Base-by-base conservation (phyloP, 2,329 filamentous ascomycete genomes). In the Aspergillus caelatus region DNA sequence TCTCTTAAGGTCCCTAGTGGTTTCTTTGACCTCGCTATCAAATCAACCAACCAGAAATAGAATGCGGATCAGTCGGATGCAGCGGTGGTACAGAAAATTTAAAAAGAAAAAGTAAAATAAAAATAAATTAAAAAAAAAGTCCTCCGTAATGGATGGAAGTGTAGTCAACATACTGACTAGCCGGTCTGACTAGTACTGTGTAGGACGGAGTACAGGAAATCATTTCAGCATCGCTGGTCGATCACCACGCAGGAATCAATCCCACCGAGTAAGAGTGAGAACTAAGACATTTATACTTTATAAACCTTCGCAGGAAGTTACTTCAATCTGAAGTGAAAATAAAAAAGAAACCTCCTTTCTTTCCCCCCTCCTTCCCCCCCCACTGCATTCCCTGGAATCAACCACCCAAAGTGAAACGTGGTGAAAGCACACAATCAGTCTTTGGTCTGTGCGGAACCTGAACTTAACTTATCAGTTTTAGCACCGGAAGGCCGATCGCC, bases 401-500 rank as follows among this genome's bases (percentile, higher is more conserved):
- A 46, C 43, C 56, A 26, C 9, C 55, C 56, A 10, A 50, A 48
- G 28, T 48, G 32, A 52, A 59, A 50, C 46, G 58, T 60, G 43
- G 34, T 41, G 19, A 53, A 10, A 43, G 57, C n/a, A 23, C 30
- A 53, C 50, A 53, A 54, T 19, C 26, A 43, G 14, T 7, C 14
- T 28, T 60, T 70, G 67, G 68, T 62, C 68, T 65, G 65, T 68
- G 68, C 67, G 57, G 61, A 52, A 52, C 32, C 62, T 57, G 60
- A 52, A 21, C n/a, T 26, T 3, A 26, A 26, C 26, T 52, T 41
- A 59, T 45, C 57, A 61, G 56, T 58, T 62, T 58, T 62, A 61
- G 57, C 57, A 63, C 58, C 58, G 57, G 62, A 65, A 61, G 68
- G 65, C 68, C 69, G 69, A 70, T 69, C 69, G 65, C 64, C 67